Evolutionary conservation across 768 basidiomycete genomes (phyloP), one percentile per base, ranked within the genome.

Genomic region (Suillus placidus): DNA sequence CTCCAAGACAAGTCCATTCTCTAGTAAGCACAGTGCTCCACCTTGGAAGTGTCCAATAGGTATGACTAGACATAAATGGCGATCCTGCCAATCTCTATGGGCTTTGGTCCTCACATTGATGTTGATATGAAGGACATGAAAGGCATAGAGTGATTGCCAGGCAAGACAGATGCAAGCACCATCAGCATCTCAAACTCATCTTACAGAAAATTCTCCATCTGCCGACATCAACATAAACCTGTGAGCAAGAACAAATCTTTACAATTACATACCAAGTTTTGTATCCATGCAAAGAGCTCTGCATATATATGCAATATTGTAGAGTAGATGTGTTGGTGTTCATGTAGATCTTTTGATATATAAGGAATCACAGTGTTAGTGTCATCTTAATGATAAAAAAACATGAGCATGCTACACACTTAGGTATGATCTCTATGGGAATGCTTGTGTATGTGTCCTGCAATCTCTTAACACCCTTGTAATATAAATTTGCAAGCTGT

Each of bases 51-150:
- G 23, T 34, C 61, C 56, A 35, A 65, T 60, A 16, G 60, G 63
- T 26, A 64, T 23, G 43, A 62, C 63, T 4, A 64, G 55, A 64
- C 63, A 64, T 1, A 65, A 40, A 40, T 30, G 47, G 6, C 20
- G 20, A 51, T 67, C 64, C 23, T 18, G 40, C 1, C 26, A 0
- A 61, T 67, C 57, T 14, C 55, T 0, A 56, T 67, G 64, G 7
- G 58, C 66, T 43, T 65, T 37, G 5, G 58, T 67, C 14, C 58
- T 26, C 6, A 67, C 66, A 56, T 67, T 64, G 35, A 67, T 40
- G 63, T 67, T 64, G 56, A 67, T n/a, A 67, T 57, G 9, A 67
- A 37, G 7, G 55, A 32, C 5, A 10, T 3, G 5, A 65, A 62
- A 30, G 61, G 64, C 2, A 1, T 8, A 47, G 10, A 16, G 61